Conservation (phyloP, 2,329 filamentous ascomycete species). For the Monosporascus ibericus region DNA sequence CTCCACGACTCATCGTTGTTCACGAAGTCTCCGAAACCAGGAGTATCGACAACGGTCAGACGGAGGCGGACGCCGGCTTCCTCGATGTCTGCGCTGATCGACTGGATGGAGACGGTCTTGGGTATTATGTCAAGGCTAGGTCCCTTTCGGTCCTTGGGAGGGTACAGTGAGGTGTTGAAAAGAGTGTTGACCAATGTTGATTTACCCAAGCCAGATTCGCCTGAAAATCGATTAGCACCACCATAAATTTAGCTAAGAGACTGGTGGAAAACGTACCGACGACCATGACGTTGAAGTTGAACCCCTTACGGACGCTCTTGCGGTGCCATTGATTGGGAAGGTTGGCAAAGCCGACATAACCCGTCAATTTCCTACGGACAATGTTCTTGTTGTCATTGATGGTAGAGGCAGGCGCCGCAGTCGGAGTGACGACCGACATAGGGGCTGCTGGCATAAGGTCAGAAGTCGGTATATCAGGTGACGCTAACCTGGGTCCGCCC, state of each 20-base stretch:
- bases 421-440: constrained; percentile 32
- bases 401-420: constrained; percentile 30
- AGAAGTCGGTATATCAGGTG: constrained; percentile 31
- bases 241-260: not conserved
- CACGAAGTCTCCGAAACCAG: constrained; percentile 97
- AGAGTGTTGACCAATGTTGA: constrained; percentile 98
- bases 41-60: constrained; percentile 94
- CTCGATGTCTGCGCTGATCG: constrained; percentile 93
- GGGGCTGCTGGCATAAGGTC: constrained; percentile 21
- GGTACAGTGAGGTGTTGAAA: constrained; percentile 99
- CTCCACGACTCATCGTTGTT: constrained; percentile 99
- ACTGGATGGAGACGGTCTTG: constrained; percentile 94
- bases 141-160: constrained; percentile 95
- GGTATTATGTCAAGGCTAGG: constrained; percentile 97
- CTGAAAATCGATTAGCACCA: constrained; percentile 38
- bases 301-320: constrained; percentile 99
- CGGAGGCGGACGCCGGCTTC: constrained; percentile 96
- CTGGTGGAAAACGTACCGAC: constrained; percentile 63
- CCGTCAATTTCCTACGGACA: constrained; percentile 94
- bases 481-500: constrained; percentile 36
- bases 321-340: constrained; percentile 99
- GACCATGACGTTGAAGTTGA: constrained; percentile 99
- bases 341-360: constrained; percentile 98
- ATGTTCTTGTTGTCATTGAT: constrained; percentile 82
- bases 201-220: constrained; percentile 98